A percentile compares a stretch with the other conserved stretches of the same genome.
These are phyloP conservation scores for Pseudozyma tsukubaensis DNA, from an alignment of 1,284 basidiomycete species.

Conservation along the genomic window DNA sequence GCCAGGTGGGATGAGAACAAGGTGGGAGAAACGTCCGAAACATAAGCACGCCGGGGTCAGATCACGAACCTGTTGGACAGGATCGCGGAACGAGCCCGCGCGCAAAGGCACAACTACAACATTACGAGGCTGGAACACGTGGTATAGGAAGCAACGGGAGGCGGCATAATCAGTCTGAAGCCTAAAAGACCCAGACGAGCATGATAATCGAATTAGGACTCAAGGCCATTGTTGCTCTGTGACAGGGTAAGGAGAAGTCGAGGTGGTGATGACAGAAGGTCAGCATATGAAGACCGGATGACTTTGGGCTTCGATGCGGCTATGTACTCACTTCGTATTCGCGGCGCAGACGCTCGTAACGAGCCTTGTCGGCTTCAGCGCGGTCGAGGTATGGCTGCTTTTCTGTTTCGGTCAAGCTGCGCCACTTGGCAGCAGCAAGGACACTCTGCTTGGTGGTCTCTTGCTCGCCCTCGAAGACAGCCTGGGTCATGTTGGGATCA, in stretches of 20 bases:
- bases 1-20: constrained; percentile 2
- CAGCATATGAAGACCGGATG: too few species aligned
- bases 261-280: too few species aligned
- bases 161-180: too few species aligned
- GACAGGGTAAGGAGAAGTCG: too few species aligned
- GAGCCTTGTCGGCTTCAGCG: constrained; percentile 62
- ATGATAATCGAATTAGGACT: constrained; percentile 18
- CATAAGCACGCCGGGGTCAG: not conserved
- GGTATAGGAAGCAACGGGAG: constrained; percentile 28
- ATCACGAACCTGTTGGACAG: constrained; percentile 3
- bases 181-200: not conserved
- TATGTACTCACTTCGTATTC: too few species aligned
- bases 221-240: constrained; percentile 29
- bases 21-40: constrained; percentile 14
- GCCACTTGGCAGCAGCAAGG: constrained; percentile 90
- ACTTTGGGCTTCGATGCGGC: too few species aligned
- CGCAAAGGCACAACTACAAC: constrained; percentile 24
- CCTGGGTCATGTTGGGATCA: constrained; percentile 69
- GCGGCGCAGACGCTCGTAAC: constrained; percentile 59
- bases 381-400: constrained; percentile 71
- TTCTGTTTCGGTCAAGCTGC: constrained; percentile 88
- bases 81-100: not conserved
- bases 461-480: constrained; percentile 89
- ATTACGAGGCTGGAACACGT: constrained; percentile 17
- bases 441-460: constrained; percentile 96